Conservation (phyloP, 1,284 basidiomycete genomes). For the Puccinia brachypodii region DNA sequence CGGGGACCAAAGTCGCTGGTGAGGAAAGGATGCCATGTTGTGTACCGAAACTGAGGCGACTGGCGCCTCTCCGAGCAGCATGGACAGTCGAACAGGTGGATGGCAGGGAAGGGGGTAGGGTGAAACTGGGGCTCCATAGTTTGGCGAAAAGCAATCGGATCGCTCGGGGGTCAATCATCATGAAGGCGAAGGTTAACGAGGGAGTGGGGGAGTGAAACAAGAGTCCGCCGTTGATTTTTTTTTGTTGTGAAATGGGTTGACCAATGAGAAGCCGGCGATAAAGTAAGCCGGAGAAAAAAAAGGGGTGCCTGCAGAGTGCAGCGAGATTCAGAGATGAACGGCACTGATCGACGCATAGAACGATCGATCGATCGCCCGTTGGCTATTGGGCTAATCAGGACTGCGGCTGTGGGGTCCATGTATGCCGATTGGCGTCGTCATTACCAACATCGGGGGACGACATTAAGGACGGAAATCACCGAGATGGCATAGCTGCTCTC, state of each 20-base stretch:
- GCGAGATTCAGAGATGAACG: not conserved
- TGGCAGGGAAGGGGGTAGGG: not conserved
- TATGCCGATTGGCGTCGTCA: not conserved
- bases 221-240: not conserved
- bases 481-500: too few relatives aligned
- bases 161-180: not conserved
- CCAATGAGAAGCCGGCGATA: not conserved
- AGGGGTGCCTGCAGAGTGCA: not conserved
- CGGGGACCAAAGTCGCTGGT: too few relatives aligned
- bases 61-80: not conserved
- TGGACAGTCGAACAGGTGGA: not conserved
- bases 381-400: not conserved
- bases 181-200: not conserved
- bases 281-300: not conserved
- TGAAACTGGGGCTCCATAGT: not conserved
- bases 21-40: too few relatives aligned
- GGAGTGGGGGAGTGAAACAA: not conserved
- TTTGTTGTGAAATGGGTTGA: not conserved
- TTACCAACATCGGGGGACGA: not conserved
- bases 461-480: too few relatives aligned
- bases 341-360: not conserved
- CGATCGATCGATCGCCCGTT: not conserved
- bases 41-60: too few relatives aligned
- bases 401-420: not conserved
- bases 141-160: not conserved